Conservation (phyloP, 2,329 filamentous ascomycete genomes). For the Epichloe gansuensis region DNA sequence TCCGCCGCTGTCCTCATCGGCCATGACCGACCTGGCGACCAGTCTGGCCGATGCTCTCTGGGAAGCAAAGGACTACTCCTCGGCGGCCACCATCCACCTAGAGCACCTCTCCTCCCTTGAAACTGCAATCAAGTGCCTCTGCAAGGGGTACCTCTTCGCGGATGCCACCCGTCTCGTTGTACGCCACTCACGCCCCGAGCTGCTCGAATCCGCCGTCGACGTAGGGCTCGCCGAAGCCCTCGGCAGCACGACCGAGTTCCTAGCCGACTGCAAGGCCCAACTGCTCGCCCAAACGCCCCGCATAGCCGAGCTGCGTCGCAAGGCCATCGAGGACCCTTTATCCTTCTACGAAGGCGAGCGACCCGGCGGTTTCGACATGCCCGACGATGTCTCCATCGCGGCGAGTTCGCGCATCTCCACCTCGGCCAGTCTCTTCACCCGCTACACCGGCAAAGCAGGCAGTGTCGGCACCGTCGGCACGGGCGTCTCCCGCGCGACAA, state of each 20-base stretch:
- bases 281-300: constrained; percentile 75
- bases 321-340: constrained; percentile 73
- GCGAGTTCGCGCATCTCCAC: constrained; percentile 70
- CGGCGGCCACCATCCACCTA: constrained; percentile 66
- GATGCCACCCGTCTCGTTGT: constrained; percentile 73
- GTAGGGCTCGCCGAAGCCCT: constrained; percentile 68
- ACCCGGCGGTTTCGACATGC: constrained; percentile 53
- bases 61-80: constrained; percentile 72
- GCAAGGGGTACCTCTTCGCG: constrained; percentile 75
- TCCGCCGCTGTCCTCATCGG: constrained; percentile 44
- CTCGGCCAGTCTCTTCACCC: constrained; percentile 77
- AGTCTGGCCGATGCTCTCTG: constrained; percentile 65
- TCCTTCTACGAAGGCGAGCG: constrained; percentile 77
- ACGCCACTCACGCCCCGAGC: constrained; percentile 43
- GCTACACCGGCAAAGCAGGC: constrained; percentile 64
- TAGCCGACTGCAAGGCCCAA: constrained; percentile 85
- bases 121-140: constrained; percentile 61
- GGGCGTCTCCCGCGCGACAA: constrained; percentile 63
- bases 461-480: constrained; percentile 58
- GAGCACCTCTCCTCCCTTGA: constrained; percentile 68
- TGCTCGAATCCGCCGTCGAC: constrained; percentile 61
- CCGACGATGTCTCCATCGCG: constrained; percentile 85
- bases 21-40: constrained; percentile 55
- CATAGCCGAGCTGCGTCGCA: constrained; percentile 65
- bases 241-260: constrained; percentile 72